Percentiles rank a stretch among this genome's conserved stretches.
phyloP scores from a whole-genome alignment of 495 filamentous ascomycete species.

The Copromyces sp. region DNA sequence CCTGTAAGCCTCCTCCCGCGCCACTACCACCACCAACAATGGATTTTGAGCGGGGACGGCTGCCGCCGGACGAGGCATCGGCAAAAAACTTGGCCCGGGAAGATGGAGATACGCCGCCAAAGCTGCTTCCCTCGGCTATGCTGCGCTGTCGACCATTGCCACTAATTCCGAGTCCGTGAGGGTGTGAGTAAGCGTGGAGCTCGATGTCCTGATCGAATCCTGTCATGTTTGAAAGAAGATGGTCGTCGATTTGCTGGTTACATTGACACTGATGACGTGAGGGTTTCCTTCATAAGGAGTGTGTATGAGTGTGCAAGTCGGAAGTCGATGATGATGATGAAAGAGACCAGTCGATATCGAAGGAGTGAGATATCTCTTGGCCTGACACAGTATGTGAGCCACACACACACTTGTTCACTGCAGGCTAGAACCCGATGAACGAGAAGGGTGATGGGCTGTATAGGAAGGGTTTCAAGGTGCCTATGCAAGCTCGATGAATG shows the following conservation, averaged over 20 bases:
- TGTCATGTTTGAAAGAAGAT: not conserved
- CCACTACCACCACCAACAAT: not conserved
- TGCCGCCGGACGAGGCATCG: not conserved
- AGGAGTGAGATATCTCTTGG: not conserved
- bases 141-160: conserved; percentile 5
- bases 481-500: not conserved
- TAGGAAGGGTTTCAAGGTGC: not conserved
- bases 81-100: not conserved
- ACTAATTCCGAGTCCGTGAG: not conserved
- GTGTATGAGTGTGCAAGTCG: not conserved
- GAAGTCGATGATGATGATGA: not conserved
- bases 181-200: conserved; percentile 7
- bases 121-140: conserved; percentile 13
- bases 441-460: not conserved
- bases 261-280: not conserved
- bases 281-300: not conserved
- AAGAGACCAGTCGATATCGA: not conserved
- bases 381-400: not conserved
- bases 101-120: not conserved
- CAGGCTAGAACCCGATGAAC: not conserved
- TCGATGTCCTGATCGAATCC: conserved; percentile 18
- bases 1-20: conserved; percentile 8
- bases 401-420: not conserved
- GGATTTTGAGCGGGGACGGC: not conserved
- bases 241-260: not conserved